A percentile compares a stretch with the other conserved stretches of the same genome.
These are phyloP conservation scores for Candida xiaguanensis DNA, from an alignment of 805 yeast species.

Conservation along the genomic window DNA sequence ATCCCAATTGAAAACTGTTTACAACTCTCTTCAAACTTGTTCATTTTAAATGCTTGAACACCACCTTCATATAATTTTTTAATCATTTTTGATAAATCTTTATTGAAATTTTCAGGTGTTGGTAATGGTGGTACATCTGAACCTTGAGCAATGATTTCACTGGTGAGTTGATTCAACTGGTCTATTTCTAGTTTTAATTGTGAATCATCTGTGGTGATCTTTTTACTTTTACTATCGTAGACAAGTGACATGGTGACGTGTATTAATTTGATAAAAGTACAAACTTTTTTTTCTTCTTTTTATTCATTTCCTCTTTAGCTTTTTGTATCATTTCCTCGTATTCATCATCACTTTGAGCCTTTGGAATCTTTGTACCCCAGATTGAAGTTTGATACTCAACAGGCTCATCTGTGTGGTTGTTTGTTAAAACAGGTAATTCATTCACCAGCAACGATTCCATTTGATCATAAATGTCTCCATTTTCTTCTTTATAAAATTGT, in stretches of 20 bases:
- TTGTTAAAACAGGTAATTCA: conserved; percentile 31
- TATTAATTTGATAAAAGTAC: conserved; percentile 26
- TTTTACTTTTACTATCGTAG: conserved; percentile 28
- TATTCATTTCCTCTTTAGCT: conserved; percentile 46
- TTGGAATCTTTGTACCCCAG: conserved; percentile 71
- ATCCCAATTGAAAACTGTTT: conserved; percentile 64
- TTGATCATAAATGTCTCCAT: conserved; percentile 25
- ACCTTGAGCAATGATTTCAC: conserved; percentile 38
- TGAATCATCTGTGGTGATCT: conserved; percentile 18
- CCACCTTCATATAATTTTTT: conserved; percentile 66
- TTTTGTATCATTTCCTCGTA: conserved; percentile 48
- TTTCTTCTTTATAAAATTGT: conserved; percentile 59
- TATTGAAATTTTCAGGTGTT: conserved; percentile 52
- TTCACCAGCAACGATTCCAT: conserved; percentile 26
- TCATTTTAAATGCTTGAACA: conserved; percentile 50
- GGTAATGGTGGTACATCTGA: conserved; percentile 54
- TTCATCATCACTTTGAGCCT: conserved; percentile 13
- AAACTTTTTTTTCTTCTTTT: conserved; percentile 41
- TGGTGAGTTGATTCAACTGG: conserved; percentile 34
- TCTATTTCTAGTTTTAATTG: conserved; percentile 39
- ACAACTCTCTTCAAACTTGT: conserved; percentile 55
- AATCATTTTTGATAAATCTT: conserved; percentile 54
- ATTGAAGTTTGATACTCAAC: conserved; percentile 49
- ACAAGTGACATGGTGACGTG: conserved; percentile 12
- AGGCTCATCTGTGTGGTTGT: conserved; percentile 13